These are phyloP conservation scores for Paradendryphiella salina DNA, from an alignment of 2,329 filamentous ascomycete species.

Conservation along the genomic window DNA sequence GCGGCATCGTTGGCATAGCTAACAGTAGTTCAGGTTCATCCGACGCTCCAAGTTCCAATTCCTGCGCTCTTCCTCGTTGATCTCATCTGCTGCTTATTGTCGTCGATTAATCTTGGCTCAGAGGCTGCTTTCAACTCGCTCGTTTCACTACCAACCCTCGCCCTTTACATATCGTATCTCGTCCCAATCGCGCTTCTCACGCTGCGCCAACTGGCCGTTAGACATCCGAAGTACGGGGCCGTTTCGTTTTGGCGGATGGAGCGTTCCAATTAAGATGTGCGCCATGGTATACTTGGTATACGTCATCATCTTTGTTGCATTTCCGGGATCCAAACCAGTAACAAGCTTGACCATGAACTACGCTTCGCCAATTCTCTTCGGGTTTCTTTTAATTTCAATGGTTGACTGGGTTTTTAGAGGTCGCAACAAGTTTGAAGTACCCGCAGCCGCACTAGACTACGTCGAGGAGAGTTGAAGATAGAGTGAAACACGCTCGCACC, in stretches of 20 bases:
- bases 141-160: slow-evolving; percentile 31
- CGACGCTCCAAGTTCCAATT: slow-evolving; percentile 20
- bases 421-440: slow-evolving; percentile 19
- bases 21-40: slow-evolving; percentile 19
- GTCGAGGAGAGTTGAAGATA: not conserved
- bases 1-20: not conserved
- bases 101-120: slow-evolving; percentile 50
- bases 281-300: slow-evolving; percentile 40
- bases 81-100: slow-evolving; percentile 39
- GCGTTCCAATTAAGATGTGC: slow-evolving; percentile 42
- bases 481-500: not conserved
- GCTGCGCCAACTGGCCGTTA: slow-evolving; percentile 16
- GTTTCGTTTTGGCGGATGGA: slow-evolving; percentile 43
- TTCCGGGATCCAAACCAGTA: slow-evolving; percentile 24
- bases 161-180: slow-evolving; percentile 32
- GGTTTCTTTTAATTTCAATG: slow-evolving; percentile 17
- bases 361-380: slow-evolving; percentile 14
- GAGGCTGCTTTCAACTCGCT: slow-evolving; percentile 47
- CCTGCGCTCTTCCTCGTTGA: slow-evolving; percentile 31
- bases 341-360: slow-evolving; percentile 27
- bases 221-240: slow-evolving; percentile 21
- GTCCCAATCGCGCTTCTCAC: slow-evolving; percentile 34
- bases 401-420: slow-evolving; percentile 23
- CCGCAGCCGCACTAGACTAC: slow-evolving; percentile 3
- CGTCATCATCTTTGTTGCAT: slow-evolving; percentile 45